phyloP scores from a whole-genome alignment of 257 asterid species.

The Penstemon newberryi region DNA sequence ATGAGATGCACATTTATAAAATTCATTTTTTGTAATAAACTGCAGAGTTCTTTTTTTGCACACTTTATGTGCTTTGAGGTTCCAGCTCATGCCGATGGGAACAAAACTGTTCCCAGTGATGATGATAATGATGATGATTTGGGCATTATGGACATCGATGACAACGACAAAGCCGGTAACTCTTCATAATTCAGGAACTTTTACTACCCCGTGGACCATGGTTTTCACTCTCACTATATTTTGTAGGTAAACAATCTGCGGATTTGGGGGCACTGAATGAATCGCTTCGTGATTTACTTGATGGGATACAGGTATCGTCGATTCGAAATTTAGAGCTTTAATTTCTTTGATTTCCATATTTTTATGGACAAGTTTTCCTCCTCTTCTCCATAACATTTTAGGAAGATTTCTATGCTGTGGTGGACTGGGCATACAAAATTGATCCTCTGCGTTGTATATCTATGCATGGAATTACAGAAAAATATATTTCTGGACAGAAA shows the following conservation, averaged over 20 bases:
- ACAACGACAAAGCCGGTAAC: conserved; percentile 54
- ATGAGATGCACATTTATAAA: conserved; percentile 11
- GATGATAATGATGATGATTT: conserved; percentile 61
- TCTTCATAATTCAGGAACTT: conserved; percentile 23
- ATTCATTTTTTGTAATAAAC: conserved; percentile 27
- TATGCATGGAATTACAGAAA: conserved; percentile 95
- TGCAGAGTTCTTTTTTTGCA: conserved; percentile 92
- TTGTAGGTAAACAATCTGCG: conserved; percentile 51
- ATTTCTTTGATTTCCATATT: conserved; percentile 24
- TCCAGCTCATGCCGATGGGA: conserved; percentile 64
- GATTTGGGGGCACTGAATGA: conserved; percentile 81
- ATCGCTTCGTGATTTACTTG: conserved; percentile 87
- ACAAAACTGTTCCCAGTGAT: conserved; percentile 45
- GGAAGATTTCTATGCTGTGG: conserved; percentile 96
- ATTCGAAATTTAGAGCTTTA: conserved; percentile 24
- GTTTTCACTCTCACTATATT: conserved; percentile 29
- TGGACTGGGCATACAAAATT: conserved; percentile 97
- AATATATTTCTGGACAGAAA: conserved; percentile 88
- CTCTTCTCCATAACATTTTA: conserved; percentile 31
- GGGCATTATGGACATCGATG: conserved; percentile 68
- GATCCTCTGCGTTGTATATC: conserved; percentile 97
- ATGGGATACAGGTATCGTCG: conserved; percentile 78
- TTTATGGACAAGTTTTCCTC: conserved; percentile 16
- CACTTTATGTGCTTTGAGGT: conserved; percentile 98
- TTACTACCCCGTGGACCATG: conserved; percentile 22